Base-by-base conservation (phyloP, 2,329 filamentous ascomycete genomes). In the Aspergillus candidus region DNA sequence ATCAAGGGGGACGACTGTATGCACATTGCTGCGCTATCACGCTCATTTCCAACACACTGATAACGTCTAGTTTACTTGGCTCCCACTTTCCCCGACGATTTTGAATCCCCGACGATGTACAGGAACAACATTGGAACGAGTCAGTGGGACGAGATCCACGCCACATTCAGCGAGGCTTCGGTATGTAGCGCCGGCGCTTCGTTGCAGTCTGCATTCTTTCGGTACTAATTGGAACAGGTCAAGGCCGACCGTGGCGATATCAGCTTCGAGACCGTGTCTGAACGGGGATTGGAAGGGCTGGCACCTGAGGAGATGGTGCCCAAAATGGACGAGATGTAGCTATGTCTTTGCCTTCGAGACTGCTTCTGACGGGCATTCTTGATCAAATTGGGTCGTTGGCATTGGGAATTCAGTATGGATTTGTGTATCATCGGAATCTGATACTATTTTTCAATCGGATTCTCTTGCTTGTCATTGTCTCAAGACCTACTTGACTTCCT, bases 161-260 rank as follows among this genome's bases (percentile, higher is more conserved):
- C 46, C 2, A 48, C 46, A 13, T 31, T 41, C 22, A 48, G 46
- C 29, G 46, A 48, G 29, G 46, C 46, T 27, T 38, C 37, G 22
- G 37, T 39, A 32, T 32, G 37, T 43, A 32, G 12, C 29, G 34
- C 15, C 11, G n/a, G n/a, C n/a, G n/a, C n/a, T 33, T 11, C 22
- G 4, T 18, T 12, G 11, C 18, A 13, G 4, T n/a, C 27, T n/a
- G 13, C 10, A 14, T 22, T n/a, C 15, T 8, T 3, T 7, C 8
- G 12, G 10, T 38, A 8, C 22, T 30, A 11, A 37, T 8, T 3
- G 6, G 27, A 37, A 27, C 32, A 48, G 46, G 37, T 48, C 31
- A 48, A 48, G 27, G 46, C 46, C 29, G 46, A 48, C 15, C 13
- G 46, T 10, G 38, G 38, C 41, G 46, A 48, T 17, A 41, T 42